phyloP scores from a whole-genome alignment of 2,329 filamentous ascomycete species.

The Pyrenochaeta sp. region DNA sequence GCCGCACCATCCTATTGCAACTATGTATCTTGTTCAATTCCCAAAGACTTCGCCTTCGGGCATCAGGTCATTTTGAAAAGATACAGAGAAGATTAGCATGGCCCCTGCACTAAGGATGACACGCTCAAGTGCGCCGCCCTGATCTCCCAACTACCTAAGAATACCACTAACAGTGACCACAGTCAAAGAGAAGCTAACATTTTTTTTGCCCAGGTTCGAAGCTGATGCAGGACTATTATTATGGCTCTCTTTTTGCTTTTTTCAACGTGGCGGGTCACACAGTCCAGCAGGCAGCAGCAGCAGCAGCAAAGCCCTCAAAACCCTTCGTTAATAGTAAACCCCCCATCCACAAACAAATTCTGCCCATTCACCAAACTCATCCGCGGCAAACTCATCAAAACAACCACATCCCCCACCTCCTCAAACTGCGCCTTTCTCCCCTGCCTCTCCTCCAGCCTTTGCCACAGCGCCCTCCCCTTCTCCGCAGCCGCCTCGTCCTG shows the following conservation, averaged over 20 bases:
- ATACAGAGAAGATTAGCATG: constrained; percentile 55
- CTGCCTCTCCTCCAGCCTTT: constrained; percentile 13
- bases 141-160: no score
- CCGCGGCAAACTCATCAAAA: constrained; percentile 19
- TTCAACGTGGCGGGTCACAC: no score
- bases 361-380: constrained; percentile 23
- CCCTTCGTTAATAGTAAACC: constrained; percentile 15
- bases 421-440: constrained; percentile 15
- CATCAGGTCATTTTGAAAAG: constrained; percentile 38
- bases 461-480: constrained; percentile 6
- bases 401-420: constrained; percentile 23
- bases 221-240: no score
- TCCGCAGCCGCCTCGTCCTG: constrained; percentile 1
- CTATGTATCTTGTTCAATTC: background rate
- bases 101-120: constrained; percentile 89
- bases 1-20: no score
- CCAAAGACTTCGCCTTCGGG: constrained; percentile 14
- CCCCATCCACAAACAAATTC: constrained; percentile 20
- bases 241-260: no score
- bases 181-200: no score
- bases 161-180: no score
- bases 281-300: no score
- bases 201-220: no score
- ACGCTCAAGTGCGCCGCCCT: no score
- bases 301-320: background rate